A percentile compares a stretch with the other conserved stretches of the same genome.
phyloP scores from a whole-genome alignment of 2,329 filamentous ascomycete genomes.

The Cladosporium sp. region DNA sequence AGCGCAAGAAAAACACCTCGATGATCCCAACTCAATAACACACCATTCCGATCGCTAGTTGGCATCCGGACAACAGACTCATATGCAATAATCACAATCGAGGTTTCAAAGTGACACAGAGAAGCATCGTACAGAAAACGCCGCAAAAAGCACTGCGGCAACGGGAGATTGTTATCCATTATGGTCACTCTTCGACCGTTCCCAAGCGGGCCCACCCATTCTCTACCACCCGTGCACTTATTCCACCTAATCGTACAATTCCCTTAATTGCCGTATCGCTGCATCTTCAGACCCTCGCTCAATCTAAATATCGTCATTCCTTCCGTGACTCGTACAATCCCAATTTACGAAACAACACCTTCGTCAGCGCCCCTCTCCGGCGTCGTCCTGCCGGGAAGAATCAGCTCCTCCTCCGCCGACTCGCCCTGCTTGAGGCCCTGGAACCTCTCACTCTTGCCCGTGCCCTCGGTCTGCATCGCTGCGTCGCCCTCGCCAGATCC shows the following conservation, averaged over 20 bases:
- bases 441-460: constrained; percentile 22
- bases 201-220: neutral
- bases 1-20: too few relatives aligned
- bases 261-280: neutral
- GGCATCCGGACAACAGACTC: too few relatives aligned
- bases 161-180: neutral
- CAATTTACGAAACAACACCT: constrained; percentile 8
- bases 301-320: neutral
- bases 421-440: constrained; percentile 20
- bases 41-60: too few relatives aligned
- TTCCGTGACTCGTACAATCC: neutral
- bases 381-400: constrained; percentile 24
- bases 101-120: neutral
- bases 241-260: neutral
- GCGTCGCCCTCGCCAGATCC: constrained; percentile 22
- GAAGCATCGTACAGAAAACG: neutral
- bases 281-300: neutral
- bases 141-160: neutral
- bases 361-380: constrained; percentile 9
- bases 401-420: constrained; percentile 28
- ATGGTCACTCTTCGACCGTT: neutral
- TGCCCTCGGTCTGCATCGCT: constrained; percentile 7
- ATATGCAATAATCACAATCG: too few relatives aligned
- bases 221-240: neutral
- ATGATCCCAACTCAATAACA: too few relatives aligned